These are phyloP conservation scores for Kwoniella dendrophila DNA, from an alignment of 768 basidiomycete species.

Conservation along the genomic window DNA sequence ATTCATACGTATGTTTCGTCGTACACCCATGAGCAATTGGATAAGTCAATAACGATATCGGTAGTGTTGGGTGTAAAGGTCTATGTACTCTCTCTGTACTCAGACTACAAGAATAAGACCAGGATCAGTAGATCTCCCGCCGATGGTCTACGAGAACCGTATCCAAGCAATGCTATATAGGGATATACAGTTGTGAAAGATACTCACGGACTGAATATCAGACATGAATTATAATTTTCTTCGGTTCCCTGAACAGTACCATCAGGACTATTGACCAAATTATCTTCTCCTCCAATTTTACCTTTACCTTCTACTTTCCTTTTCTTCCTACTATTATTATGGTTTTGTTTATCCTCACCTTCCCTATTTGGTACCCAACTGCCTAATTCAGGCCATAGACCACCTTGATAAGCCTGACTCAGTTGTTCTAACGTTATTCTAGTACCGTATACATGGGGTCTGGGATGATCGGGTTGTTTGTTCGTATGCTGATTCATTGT, in stretches of 20 bases:
- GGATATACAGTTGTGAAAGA: not conserved
- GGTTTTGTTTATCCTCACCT: not conserved
- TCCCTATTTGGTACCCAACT: slow-evolving; percentile 37
- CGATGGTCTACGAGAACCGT: too few relatives aligned
- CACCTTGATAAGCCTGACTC: slow-evolving; percentile 45
- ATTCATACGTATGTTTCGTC: slow-evolving; percentile 66
- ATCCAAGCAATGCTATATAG: not conserved
- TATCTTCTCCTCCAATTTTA: not conserved
- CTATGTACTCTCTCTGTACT: slow-evolving; percentile 21
- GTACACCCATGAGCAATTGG: slow-evolving; percentile 70
- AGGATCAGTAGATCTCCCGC: not conserved
- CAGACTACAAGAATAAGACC: not conserved
- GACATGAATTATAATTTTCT: slow-evolving; percentile 22
- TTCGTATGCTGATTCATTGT: not conserved
- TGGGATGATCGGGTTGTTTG: slow-evolving; percentile 4
- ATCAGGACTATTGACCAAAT: slow-evolving; percentile 10
- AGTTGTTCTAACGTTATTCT: slow-evolving; percentile 39
- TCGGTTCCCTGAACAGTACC: slow-evolving; percentile 3
- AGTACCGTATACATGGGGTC: slow-evolving; percentile 43
- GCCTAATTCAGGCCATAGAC: slow-evolving; percentile 53
- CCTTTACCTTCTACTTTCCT: not conserved
- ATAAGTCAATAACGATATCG: slow-evolving; percentile 63
- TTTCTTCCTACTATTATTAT: slow-evolving; percentile 3
- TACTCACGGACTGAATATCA: slow-evolving; percentile 41
- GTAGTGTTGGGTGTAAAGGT: slow-evolving; percentile 59